Conservation (phyloP, 345 rosid genomes). For the Rubroshorea leprosula region DNA sequence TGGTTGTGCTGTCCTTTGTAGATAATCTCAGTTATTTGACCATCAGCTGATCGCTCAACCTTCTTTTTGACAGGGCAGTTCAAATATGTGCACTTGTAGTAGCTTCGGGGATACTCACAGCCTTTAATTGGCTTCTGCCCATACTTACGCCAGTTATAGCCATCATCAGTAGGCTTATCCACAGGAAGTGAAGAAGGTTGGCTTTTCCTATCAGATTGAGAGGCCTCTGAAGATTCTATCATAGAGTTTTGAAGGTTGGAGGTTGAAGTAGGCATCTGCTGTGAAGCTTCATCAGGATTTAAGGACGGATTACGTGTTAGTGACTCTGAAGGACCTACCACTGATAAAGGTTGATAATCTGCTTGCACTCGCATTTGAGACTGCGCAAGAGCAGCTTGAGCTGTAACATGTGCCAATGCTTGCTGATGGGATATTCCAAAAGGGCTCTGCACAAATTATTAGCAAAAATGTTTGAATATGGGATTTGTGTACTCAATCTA, state of each 20-base stretch:
- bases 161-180: constrained; percentile 89
- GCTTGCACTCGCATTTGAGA: constrained; percentile 37
- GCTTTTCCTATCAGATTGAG: constrained; percentile 51
- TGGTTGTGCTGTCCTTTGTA: constrained; percentile 95
- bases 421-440: constrained; percentile 81
- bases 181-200: constrained; percentile 37
- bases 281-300: constrained; percentile 32
- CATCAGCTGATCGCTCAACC: constrained; percentile 84
- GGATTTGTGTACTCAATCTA: not conserved
- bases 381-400: constrained; percentile 55
- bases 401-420: constrained; percentile 76
- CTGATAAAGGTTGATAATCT: constrained; percentile 29
- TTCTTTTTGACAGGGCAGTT: constrained; percentile 87
- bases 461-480: constrained; percentile 17
- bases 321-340: constrained; percentile 22
- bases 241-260: constrained; percentile 33
- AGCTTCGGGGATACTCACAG: constrained; percentile 90
- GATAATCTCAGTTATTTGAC: constrained; percentile 85
- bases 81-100: constrained; percentile 82
- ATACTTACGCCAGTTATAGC: constrained; percentile 93
- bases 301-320: constrained; percentile 29
- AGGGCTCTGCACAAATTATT: constrained; percentile 49
- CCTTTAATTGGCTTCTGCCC: constrained; percentile 98
- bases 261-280: constrained; percentile 34
- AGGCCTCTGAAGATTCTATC: constrained; percentile 37